Percentiles rank a stretch among this genome's conserved stretches.
These are phyloP conservation scores for Phlyctochytrium bullatum DNA, from an alignment of 192 early-diverging fungal genomes.

Conservation along the genomic window DNA sequence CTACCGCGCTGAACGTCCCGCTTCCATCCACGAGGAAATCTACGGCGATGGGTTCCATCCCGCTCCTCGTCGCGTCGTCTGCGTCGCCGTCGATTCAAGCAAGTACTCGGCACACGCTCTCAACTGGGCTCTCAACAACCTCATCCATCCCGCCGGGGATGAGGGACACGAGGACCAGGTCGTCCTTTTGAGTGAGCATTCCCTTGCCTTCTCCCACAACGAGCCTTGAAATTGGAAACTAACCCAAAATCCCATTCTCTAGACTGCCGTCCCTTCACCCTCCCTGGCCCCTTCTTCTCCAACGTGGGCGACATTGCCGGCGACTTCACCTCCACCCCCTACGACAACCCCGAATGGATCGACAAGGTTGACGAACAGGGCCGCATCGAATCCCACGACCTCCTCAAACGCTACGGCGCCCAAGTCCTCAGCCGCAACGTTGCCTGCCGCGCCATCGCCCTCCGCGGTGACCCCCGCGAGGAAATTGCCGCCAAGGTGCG, in stretches of 20 bases:
- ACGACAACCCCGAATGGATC: background rate
- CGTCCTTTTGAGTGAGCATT: conserved; percentile 32
- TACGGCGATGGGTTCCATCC: conserved; percentile 2
- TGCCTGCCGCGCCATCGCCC: conserved; percentile 21
- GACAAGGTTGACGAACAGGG: background rate
- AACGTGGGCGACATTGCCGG: background rate
- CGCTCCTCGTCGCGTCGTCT: conserved; percentile 20
- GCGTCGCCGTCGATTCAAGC: conserved; percentile 33
- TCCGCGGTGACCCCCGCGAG: conserved; percentile 54
- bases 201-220: conserved; percentile 6
- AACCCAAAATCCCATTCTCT: background rate
- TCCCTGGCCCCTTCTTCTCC: background rate
- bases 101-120: conserved; percentile 22
- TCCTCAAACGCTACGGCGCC: conserved; percentile 9
- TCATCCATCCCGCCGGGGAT: conserved; percentile 13
- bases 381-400: conserved; percentile 13
- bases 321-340: background rate
- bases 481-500: conserved; percentile 55
- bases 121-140: conserved; percentile 34
- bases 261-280: background rate
- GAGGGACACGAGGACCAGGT: conserved; percentile 24
- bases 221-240: background rate
- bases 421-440: conserved; percentile 6
- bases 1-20: conserved; percentile 15
- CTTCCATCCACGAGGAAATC: conserved; percentile 13